Evolutionary conservation across 2,329 filamentous ascomycete genomes (phyloP), one percentile per base, ranked within the genome.

Genomic region (Myriosclerotinia curreyana): DNA sequence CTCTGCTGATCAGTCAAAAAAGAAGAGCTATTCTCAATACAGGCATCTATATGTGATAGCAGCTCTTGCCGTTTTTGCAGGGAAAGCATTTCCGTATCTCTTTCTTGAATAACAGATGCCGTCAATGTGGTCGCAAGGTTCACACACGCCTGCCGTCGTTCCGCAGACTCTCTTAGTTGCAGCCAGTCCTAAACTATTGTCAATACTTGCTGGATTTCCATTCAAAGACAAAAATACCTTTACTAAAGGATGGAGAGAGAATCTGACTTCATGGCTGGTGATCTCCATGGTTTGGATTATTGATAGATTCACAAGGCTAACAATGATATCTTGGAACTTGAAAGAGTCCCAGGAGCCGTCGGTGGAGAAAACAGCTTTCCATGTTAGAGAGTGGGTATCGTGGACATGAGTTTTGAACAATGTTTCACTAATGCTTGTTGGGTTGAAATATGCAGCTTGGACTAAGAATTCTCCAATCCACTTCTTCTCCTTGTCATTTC

Each of bases 161-260:
- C 61, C 28, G 36, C 31, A 5, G 54, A n/a, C 22, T 51, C 36
- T 46, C 49, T 28, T 15, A 59, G 50, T 51, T 58, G 44, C 31
- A 59, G 42, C 48, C 49, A 61, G 36, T 56, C 52, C 52, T 62
- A n/a, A 22, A 22, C 15, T 36, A 8, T n/a, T 11, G 34, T 63
- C 34, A 56, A 36, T 56, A 40, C 28, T 60, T 59, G 25, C n/a
- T 54, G 20, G 59, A 34, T 38, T 6, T 48, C 40, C 51, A 44
- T 25, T 11, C 28, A 46, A 22, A 55, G 15, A 60, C 8, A 44
- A 62, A 67, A 34, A 67, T 68, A 44, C 60, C 58, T 62, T 62
- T 56, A 71, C 64, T 25, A 72, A 62, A 20, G 70, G 68, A 46
- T 72, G 68, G 8, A 71, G 53, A 17, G 68, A 66, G 48, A 71